Evolutionary conservation across 768 basidiomycete species (phyloP).

Genomic region (Lyophyllum shimeji): DNA sequence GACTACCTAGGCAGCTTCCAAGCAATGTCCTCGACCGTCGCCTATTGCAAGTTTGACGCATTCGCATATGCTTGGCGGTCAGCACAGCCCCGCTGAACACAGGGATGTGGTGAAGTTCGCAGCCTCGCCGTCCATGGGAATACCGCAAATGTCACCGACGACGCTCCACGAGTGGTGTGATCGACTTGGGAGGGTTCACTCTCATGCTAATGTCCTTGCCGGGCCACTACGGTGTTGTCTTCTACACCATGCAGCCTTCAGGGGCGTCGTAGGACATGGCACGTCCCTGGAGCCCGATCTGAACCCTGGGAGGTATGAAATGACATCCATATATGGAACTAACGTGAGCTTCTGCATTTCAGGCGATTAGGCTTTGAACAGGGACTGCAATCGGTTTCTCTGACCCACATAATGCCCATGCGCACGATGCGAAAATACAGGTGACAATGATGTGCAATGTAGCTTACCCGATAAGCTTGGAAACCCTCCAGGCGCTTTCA

Average conservation of each 20-base stretch:
- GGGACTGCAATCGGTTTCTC: background rate
- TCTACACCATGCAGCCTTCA: background rate
- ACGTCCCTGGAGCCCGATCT: background rate
- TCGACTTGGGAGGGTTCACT: background rate
- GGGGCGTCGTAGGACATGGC: background rate
- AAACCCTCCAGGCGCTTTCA: background rate
- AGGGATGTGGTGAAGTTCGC: background rate
- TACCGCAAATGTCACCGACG: background rate
- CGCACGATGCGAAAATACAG: background rate
- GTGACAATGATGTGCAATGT: background rate
- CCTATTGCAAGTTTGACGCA: background rate
- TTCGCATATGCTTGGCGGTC: background rate
- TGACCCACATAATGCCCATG: background rate
- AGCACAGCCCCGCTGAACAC: background rate
- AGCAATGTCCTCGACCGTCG: background rate
- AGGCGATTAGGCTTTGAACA: constrained; percentile 4
- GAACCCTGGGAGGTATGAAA: background rate
- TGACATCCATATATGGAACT: background rate
- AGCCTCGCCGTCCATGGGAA: background rate
- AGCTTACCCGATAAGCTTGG: background rate
- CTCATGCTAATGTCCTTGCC: background rate
- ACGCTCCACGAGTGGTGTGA: constrained; percentile 1
- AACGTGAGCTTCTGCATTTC: background rate
- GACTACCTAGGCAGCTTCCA: background rate
- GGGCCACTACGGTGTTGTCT: background rate